phyloP scores from a whole-genome alignment of 129 eudicot species.

The Ambrosia artemisiifolia region DNA sequence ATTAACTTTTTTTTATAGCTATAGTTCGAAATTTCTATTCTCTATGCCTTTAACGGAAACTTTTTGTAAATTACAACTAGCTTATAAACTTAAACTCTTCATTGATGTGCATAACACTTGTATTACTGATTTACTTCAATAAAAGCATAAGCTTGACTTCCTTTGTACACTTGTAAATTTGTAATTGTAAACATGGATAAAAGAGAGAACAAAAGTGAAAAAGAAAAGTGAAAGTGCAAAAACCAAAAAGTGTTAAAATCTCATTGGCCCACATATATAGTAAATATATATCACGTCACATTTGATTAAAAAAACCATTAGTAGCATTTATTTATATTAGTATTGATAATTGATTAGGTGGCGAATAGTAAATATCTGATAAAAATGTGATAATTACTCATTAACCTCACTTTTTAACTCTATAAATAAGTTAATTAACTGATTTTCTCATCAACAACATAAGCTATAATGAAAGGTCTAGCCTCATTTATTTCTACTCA shows the following conservation, averaged over 20 bases:
- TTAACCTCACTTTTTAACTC: conserved; percentile 12
- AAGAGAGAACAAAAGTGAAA: conserved; percentile 21
- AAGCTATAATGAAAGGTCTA: conserved; percentile 5
- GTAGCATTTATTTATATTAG: conserved; percentile 22
- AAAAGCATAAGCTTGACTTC: not conserved
- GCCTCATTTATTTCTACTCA: conserved; percentile 8
- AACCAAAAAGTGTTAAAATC: conserved; percentile 22
- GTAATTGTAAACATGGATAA: conserved; percentile 10
- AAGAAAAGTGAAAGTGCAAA: not conserved
- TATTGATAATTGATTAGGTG: conserved; percentile 17
- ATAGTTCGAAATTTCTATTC: not conserved
- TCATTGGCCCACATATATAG: conserved; percentile 31
- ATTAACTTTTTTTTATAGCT: not conserved
- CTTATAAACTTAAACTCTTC: not conserved
- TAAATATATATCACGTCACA: conserved; percentile 19
- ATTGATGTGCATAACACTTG: not conserved
- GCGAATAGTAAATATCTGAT: not conserved
- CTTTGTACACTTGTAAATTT: not conserved
- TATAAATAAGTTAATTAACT: conserved; percentile 23
- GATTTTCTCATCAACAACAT: conserved; percentile 6
- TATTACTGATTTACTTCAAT: too few relatives aligned
- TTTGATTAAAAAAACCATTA: not conserved
- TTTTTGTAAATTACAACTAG: not conserved
- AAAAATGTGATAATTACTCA: conserved; percentile 2
- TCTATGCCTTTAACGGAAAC: not conserved